A percentile compares a stretch with the other conserved stretches of the same genome.
Conservation (phyloP, 495 filamentous ascomycete species). For the Bombardia bombarda region DNA sequence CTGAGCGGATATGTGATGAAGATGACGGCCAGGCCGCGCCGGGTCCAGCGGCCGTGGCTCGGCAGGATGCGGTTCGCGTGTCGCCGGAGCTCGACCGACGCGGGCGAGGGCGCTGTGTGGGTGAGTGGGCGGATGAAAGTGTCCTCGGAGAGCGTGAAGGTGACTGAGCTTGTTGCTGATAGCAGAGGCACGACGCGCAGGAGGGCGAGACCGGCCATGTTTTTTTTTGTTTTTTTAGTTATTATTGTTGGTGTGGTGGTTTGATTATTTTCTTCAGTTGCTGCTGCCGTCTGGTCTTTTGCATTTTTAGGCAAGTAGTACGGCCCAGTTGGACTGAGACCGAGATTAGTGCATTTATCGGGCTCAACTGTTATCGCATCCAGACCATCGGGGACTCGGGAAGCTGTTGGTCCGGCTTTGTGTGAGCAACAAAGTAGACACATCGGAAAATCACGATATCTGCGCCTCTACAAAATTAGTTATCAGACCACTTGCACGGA, state of each 20-base stretch:
- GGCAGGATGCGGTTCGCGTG: background rate
- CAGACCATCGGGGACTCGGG: too few relatives aligned
- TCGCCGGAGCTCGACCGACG: background rate
- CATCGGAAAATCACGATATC: too few relatives aligned
- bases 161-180: background rate
- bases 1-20: background rate
- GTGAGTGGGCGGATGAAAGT: background rate
- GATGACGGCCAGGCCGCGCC: background rate
- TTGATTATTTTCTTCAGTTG: too few relatives aligned
- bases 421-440: too few relatives aligned
- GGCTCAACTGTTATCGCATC: too few relatives aligned
- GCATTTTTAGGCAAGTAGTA: too few relatives aligned
- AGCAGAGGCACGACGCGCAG: background rate
- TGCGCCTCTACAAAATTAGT: too few relatives aligned
- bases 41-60: background rate
- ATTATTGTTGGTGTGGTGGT: background rate
- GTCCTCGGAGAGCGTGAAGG: background rate
- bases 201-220: constrained; percentile 6
- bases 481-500: too few relatives aligned
- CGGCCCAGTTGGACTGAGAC: too few relatives aligned
- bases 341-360: too few relatives aligned
- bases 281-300: too few relatives aligned
- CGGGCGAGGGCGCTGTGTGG: background rate
- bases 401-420: too few relatives aligned
- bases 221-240: constrained; percentile 15